Evolutionary conservation across 2,329 filamentous ascomycete species (phyloP).

Genomic region (Didymellaceae sp.): DNA sequence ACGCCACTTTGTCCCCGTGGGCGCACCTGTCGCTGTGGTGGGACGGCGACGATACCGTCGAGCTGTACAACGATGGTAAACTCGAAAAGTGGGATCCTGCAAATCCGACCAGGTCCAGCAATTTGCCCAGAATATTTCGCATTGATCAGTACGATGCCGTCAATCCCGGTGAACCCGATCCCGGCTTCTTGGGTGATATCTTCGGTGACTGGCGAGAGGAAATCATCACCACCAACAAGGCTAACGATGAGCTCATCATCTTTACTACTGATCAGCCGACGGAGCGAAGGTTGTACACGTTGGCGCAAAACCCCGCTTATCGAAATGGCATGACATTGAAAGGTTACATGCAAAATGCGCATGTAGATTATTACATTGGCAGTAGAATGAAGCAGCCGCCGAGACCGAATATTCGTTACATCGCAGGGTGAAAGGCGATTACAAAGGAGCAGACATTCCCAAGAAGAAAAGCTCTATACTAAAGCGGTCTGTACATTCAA

Average conservation of each 20-base stretch:
- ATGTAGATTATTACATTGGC: slow-evolving; percentile 15
- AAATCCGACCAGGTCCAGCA: not conserved
- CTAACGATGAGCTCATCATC: slow-evolving; percentile 12
- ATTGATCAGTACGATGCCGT: slow-evolving; percentile 15
- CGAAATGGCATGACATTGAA: slow-evolving; percentile 19
- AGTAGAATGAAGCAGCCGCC: slow-evolving; percentile 12
- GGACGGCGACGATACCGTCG: slow-evolving; percentile 21
- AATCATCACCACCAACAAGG: slow-evolving; percentile 7
- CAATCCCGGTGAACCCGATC: slow-evolving; percentile 13
- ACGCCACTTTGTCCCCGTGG: slow-evolving; percentile 6
- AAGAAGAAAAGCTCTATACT: no score
- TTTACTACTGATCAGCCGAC: slow-evolving; percentile 14
- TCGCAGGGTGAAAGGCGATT: not conserved
- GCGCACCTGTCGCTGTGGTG: slow-evolving; percentile 19
- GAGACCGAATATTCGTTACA: slow-evolving; percentile 8
- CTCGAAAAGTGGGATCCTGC: slow-evolving; percentile 20
- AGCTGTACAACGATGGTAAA: slow-evolving; percentile 23
- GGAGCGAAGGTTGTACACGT: slow-evolving; percentile 12
- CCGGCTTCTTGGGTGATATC: slow-evolving; percentile 18
- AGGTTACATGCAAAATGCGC: slow-evolving; percentile 16
- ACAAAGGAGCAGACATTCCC: no score
- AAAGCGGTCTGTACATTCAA: no score
- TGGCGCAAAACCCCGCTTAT: slow-evolving; percentile 18
- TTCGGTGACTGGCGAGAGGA: slow-evolving; percentile 22
- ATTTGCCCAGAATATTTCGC: slow-evolving; percentile 9